Percentiles rank a stretch among this genome's conserved stretches.
Conservation (phyloP, 441 rosid species). For the Lepidium campestre region DNA sequence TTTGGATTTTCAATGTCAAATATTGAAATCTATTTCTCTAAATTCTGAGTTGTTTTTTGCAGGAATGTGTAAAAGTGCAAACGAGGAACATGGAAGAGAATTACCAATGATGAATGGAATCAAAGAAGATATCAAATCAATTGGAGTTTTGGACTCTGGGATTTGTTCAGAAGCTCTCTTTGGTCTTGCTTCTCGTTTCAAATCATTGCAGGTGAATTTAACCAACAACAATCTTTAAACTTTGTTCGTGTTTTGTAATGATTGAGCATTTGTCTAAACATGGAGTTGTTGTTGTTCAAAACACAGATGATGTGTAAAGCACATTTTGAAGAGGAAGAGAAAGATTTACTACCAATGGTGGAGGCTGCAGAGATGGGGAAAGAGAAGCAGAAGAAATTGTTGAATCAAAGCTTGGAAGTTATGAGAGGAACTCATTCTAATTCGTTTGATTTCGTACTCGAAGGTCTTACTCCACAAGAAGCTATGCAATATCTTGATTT, state of each 20-base stretch:
- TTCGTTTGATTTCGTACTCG: slow-evolving; percentile 42
- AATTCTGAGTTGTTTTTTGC: not conserved
- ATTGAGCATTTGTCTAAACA: not conserved
- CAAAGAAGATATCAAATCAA: slow-evolving; percentile 62
- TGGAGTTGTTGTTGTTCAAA: not conserved
- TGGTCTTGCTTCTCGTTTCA: slow-evolving; percentile 49
- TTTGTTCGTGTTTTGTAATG: not conserved
- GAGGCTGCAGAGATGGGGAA: slow-evolving; percentile 54
- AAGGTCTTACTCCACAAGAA: slow-evolving; percentile 56
- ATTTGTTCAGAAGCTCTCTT: slow-evolving; percentile 47
- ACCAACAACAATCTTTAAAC: not conserved
- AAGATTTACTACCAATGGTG: slow-evolving; percentile 46
- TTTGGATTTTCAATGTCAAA: not conserved
- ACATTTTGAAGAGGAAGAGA: slow-evolving; percentile 66
- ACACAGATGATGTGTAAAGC: slow-evolving; percentile 41
- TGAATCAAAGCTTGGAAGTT: slow-evolving; percentile 40
- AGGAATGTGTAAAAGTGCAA: slow-evolving; percentile 59
- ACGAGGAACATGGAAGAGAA: slow-evolving; percentile 62
- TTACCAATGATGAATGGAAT: slow-evolving; percentile 75
- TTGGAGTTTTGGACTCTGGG: slow-evolving; percentile 45
- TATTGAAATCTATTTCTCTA: not conserved
- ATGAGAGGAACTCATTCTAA: slow-evolving; percentile 61
- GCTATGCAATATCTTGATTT: slow-evolving; percentile 62
- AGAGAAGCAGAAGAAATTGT: slow-evolving; percentile 34
- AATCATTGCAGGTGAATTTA: slow-evolving; percentile 40